A percentile compares a stretch with the other conserved stretches of the same genome.
Conservation (phyloP, 2,329 filamentous ascomycete genomes). For the Dactylellina sp. region DNA sequence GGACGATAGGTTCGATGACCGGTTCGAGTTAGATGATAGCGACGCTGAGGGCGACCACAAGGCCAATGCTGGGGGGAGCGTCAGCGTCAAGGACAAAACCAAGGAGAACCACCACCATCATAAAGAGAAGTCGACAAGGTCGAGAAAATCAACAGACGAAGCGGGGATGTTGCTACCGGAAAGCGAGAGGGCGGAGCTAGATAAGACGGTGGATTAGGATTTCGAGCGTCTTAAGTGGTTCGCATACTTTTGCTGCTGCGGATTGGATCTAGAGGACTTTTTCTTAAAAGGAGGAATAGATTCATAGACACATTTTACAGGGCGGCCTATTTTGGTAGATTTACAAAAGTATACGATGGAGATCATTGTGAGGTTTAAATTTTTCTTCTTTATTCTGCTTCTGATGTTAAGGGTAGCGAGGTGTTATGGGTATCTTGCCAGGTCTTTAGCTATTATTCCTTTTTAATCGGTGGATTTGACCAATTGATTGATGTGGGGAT, state of each 20-base stretch:
- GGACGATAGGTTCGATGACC: conserved; percentile 42
- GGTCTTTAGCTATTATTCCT: conserved; percentile 3
- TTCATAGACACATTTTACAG: background rate
- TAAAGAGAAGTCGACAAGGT: background rate
- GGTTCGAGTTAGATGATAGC: conserved; percentile 38
- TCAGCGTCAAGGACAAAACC: conserved; percentile 6
- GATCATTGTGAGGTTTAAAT: background rate
- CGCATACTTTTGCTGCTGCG: conserved; percentile 13
- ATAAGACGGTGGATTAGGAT: conserved; percentile 45
- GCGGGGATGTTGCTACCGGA: conserved; percentile 36
- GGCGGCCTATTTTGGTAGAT: background rate
- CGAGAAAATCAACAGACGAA: conserved; percentile 37
- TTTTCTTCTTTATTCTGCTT: conserved; percentile 12
- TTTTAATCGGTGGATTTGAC: conserved; percentile 1
- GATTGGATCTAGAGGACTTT: conserved; percentile 27
- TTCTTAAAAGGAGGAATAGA: background rate
- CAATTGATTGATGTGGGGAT: no score
- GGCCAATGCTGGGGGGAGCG: background rate
- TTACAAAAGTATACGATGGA: background rate
- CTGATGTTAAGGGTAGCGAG: conserved; percentile 38
- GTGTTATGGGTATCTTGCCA: conserved; percentile 29
- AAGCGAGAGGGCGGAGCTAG: conserved; percentile 43
- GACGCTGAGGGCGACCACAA: conserved; percentile 31
- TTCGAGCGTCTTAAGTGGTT: conserved; percentile 9
- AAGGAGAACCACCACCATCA: conserved; percentile 21